A percentile compares a stretch with the other conserved stretches of the same genome.
These are phyloP conservation scores for Nigrospora oryzae DNA, from an alignment of 2,329 filamentous ascomycete genomes.

Conservation along the genomic window DNA sequence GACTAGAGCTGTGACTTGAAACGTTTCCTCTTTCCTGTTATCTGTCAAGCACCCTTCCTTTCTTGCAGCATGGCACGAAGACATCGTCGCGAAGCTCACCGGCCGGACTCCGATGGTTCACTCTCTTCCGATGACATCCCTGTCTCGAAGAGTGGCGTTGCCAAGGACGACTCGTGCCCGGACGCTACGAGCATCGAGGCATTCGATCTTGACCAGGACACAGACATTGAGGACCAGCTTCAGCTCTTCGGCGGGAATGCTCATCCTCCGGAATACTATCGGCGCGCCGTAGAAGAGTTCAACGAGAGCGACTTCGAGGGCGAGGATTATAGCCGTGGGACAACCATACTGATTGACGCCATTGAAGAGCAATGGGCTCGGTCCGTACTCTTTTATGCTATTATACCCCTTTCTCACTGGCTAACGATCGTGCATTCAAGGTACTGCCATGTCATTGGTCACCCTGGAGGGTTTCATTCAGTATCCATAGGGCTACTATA, in stretches of 20 bases:
- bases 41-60: too few relatives aligned
- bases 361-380: conserved; percentile 6
- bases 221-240: conserved; percentile 7
- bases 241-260: conserved; percentile 9
- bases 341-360: neutral
- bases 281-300: conserved; percentile 4
- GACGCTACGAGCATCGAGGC: neutral
- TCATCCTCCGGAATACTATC: conserved; percentile 9
- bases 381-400: conserved; percentile 2
- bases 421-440: neutral
- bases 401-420: too few relatives aligned
- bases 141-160: neutral
- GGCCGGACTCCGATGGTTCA: neutral
- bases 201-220: neutral
- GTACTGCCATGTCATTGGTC: neutral
- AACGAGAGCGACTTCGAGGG: conserved; percentile 5
- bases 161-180: neutral
- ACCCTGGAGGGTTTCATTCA: neutral
- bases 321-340: conserved; percentile 6
- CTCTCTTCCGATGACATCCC: neutral
- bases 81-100: neutral
- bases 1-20: too few relatives aligned
- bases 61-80: too few relatives aligned
- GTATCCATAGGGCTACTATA: conserved; percentile 2
- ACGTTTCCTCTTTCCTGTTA: too few relatives aligned